Evolutionary conservation across 2,329 filamentous ascomycete genomes (phyloP).

Genomic region (Botrytis porri): DNA sequence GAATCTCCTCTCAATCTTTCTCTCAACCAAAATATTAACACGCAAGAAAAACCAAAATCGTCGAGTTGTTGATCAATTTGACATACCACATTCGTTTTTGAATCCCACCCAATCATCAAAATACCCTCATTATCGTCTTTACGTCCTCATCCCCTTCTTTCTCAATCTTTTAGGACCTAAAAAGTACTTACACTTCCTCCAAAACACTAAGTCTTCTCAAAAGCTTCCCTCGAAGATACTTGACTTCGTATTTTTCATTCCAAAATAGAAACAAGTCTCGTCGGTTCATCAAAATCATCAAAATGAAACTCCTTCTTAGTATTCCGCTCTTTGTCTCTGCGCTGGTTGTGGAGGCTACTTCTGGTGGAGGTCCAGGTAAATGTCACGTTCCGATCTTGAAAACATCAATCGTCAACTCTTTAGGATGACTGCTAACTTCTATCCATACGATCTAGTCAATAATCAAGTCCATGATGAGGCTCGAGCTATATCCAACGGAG

Average conservation of each 20-base stretch:
- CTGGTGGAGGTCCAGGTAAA: background rate
- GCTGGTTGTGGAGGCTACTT: background rate
- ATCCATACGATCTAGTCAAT: background rate
- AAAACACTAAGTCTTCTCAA: background rate
- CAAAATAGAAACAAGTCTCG: background rate
- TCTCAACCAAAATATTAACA: background rate
- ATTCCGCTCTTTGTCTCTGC: background rate
- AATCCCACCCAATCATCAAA: background rate
- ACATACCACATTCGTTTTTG: slow-evolving; percentile 7
- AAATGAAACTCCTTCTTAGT: slow-evolving; percentile 15
- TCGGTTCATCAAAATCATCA: background rate
- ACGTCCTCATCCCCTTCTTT: background rate
- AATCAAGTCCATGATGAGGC: background rate
- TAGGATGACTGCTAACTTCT: background rate
- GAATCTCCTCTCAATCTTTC: background rate
- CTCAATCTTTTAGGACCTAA: background rate
- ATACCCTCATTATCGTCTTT: background rate
- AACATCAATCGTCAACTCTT: too few species aligned
- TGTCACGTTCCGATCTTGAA: background rate
- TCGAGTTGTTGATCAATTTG: slow-evolving; percentile 13
- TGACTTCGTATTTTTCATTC: background rate
- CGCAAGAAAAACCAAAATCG: background rate
- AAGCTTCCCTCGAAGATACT: background rate
- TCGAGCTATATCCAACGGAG: background rate
- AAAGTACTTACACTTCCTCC: background rate